Base-by-base conservation (phyloP, 2,329 filamentous ascomycete species). In the Periconia digitata region DNA sequence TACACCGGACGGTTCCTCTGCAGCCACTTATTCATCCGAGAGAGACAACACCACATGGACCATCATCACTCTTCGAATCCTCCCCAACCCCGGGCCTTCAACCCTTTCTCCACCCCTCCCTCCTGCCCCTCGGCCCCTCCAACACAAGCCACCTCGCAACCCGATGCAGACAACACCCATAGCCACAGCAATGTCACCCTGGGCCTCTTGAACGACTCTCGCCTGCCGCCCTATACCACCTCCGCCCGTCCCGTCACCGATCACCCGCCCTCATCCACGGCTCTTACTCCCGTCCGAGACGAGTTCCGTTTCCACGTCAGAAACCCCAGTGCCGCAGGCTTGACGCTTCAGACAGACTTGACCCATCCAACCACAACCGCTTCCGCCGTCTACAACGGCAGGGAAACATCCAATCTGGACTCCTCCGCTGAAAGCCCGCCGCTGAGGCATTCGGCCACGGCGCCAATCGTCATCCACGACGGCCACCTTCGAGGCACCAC, bases 391-490 rank as follows among this genome's bases (percentile, higher is more conserved):
- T 54, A 55, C 27, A 44, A 57, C 29, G 52, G 53, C 16, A 50
- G 44, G 54, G 53, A 60, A 42, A 60, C 67, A 27, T 59, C 64
- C 52, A 66, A 60, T 43, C 58, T 65, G 63, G 70, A 70, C 55
- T 65, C 56, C 50, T 56, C 50, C 43, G 52, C 56, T 45, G 60
- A 51, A 49, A 10, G n/a, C n/a, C 60, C 63, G 29, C 50, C 64
- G 51, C 56, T 62, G 53, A 58, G 60, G 53, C 57, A 63, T 54
- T 64, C 63, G 49, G 67, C 59, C 65, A 72, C 60, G 44, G 69
- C 61, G 62, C 70, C 67, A 48, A 73, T 69, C 63, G 64, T 55
- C 54, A 65, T 74, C 51, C 57, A 68, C 52, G 53, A 67, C 46
- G 62, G 66, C 46, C 62, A 60, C 41, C 52, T 76, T 49, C 58